Percentiles rank a stretch among this genome's conserved stretches.
These are phyloP conservation scores for Sporothrix schenckii DNA, from an alignment of 2,329 filamentous ascomycete genomes.

Conservation along the genomic window DNA sequence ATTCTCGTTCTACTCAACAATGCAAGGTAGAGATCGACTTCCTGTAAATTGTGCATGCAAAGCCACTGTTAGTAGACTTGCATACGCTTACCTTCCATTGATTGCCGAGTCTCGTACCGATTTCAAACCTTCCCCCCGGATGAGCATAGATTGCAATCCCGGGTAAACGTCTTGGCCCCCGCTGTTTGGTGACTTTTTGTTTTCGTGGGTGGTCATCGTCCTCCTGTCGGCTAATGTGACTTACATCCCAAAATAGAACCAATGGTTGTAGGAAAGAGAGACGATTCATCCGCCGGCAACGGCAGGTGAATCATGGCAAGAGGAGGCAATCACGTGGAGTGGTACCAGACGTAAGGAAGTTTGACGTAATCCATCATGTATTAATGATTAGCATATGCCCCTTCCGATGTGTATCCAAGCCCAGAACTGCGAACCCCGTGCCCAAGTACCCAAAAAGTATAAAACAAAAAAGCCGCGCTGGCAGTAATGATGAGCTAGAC, in stretches of 20 bases:
- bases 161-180: slow-evolving; percentile 23
- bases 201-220: background rate
- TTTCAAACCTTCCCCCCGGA: background rate
- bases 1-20: too few species aligned
- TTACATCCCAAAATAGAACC: slow-evolving; percentile 15
- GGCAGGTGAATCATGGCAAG: background rate
- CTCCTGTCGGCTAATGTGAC: background rate
- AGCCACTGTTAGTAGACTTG: too few species aligned
- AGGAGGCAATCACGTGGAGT: background rate
- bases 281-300: slow-evolving; percentile 6
- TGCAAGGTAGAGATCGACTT: too few species aligned
- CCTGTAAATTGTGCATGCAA: too few species aligned
- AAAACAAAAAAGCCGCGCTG: background rate
- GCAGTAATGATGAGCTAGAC: background rate
- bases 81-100: too few species aligned
- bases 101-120: slow-evolving; percentile 4
- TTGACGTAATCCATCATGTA: background rate
- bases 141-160: slow-evolving; percentile 26
- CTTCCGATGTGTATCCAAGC: background rate
- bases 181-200: background rate
- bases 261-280: background rate
- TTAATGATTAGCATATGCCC: background rate
- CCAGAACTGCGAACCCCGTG: too few species aligned
- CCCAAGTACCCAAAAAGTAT: background rate
- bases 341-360: background rate